Conservation (phyloP, 2,329 filamentous ascomycete genomes). For the Ceratocystis colombiana region DNA sequence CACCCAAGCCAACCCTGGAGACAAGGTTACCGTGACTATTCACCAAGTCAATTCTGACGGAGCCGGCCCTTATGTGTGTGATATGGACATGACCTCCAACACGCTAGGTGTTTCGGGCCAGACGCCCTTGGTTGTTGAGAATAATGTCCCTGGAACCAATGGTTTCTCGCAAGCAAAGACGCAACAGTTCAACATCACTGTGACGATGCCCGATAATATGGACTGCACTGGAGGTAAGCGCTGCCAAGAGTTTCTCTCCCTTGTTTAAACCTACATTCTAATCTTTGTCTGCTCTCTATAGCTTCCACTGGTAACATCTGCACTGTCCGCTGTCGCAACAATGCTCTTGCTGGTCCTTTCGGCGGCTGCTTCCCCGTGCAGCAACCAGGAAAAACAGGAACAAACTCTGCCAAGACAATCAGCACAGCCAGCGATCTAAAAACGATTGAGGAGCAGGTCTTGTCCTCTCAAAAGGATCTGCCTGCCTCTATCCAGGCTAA, state of each 20-base stretch:
- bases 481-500: conserved; percentile 36
- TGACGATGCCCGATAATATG: conserved; percentile 42
- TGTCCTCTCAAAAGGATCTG: conserved; percentile 43
- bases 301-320: conserved; percentile 49
- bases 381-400: conserved; percentile 40
- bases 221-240: conserved; percentile 42
- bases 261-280: neutral
- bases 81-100: conserved; percentile 42
- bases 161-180: conserved; percentile 48
- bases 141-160: conserved; percentile 50
- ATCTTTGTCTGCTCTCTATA: conserved; percentile 26
- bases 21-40: conserved; percentile 38
- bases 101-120: conserved; percentile 31
- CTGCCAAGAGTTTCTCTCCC: neutral
- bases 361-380: conserved; percentile 49
- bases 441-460: conserved; percentile 40
- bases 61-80: conserved; percentile 46
- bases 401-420: conserved; percentile 40
- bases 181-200: conserved; percentile 47
- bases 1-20: conserved; percentile 41
- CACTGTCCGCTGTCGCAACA: conserved; percentile 51
- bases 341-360: conserved; percentile 47
- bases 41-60: conserved; percentile 48
- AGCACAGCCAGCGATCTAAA: conserved; percentile 39
- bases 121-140: conserved; percentile 41